Evolutionary conservation across 176 grass and related monocot genomes (phyloP).

Genomic region (Microstegium vimineum): DNA sequence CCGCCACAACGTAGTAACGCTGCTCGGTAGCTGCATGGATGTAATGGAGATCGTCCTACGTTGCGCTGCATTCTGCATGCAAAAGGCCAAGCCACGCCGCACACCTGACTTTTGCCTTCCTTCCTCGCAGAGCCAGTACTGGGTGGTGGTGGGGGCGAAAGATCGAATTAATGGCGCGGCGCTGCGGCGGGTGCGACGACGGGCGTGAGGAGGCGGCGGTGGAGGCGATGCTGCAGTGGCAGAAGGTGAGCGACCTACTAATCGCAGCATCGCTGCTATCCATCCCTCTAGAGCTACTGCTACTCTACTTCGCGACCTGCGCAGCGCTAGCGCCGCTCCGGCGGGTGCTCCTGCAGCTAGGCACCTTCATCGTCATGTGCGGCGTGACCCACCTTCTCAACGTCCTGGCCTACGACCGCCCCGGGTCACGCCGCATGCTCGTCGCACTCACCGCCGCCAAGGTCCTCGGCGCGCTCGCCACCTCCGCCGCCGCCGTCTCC

Average conservation of each 20-base stretch:
- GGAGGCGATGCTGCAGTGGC: slow-evolving; percentile 18
- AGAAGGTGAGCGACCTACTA: slow-evolving; percentile 20
- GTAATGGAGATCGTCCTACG: too few relatives aligned
- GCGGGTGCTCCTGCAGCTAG: slow-evolving; percentile 1
- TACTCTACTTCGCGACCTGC: slow-evolving; percentile 12
- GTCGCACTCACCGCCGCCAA: slow-evolving; percentile 45
- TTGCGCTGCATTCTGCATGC: neutral
- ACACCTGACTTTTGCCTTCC: too few relatives aligned
- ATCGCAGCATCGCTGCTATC: slow-evolving; percentile 12
- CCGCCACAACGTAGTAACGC: neutral
- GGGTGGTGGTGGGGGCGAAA: too few relatives aligned
- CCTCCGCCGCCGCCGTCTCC: slow-evolving; percentile 48
- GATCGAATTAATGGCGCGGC: neutral
- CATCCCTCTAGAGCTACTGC: slow-evolving; percentile 1
- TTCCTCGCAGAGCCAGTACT: neutral
- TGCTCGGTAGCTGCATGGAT: neutral
- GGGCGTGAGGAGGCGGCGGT: neutral
- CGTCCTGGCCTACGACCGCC: slow-evolving; percentile 46
- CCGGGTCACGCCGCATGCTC: slow-evolving; percentile 40
- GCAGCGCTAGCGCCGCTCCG: slow-evolving; percentile 17
- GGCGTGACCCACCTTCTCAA: slow-evolving; percentile 63
- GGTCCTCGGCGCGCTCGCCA: slow-evolving; percentile 41
- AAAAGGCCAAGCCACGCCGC: neutral
- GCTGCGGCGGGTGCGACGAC: slow-evolving; percentile 14
- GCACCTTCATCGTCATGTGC: slow-evolving; percentile 45